Evolutionary conservation across 2,329 filamentous ascomycete genomes (phyloP).

Genomic region (Xylariaceae sp.): DNA sequence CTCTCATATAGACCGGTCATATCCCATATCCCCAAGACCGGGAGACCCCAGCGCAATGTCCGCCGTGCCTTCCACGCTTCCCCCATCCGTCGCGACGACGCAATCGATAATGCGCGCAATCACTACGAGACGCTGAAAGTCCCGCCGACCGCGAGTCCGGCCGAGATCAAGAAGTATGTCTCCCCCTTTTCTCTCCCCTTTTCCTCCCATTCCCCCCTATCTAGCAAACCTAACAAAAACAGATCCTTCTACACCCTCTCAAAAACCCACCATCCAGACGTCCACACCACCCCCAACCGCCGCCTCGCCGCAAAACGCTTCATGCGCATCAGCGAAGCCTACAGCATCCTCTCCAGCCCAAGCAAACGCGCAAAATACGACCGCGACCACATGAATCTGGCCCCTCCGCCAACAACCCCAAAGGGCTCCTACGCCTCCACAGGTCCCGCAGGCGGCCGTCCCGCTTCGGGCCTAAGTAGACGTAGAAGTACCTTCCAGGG

Average conservation of each 20-base stretch:
- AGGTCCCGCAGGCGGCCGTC: constrained; percentile 64
- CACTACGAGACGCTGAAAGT: constrained; percentile 82
- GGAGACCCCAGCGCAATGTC: background rate
- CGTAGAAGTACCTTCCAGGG: constrained; percentile 73
- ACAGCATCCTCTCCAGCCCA: constrained; percentile 66
- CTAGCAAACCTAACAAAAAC: background rate
- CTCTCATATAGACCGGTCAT: background rate
- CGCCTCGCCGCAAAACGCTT: constrained; percentile 68
- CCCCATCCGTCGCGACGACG: constrained; percentile 31
- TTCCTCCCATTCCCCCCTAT: background rate
- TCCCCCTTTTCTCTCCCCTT: background rate
- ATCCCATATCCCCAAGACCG: background rate
- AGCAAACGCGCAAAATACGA: constrained; percentile 78
- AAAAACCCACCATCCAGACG: constrained; percentile 88
- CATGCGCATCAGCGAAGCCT: constrained; percentile 78
- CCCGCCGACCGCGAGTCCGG: constrained; percentile 59
- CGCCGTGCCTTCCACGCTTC: constrained; percentile 42
- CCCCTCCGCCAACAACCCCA: constrained; percentile 28
- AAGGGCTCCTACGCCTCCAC: constrained; percentile 48
- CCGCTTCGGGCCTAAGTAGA: constrained; percentile 74
- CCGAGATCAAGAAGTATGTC: constrained; percentile 76
- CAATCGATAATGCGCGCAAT: constrained; percentile 42
- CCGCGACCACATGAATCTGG: constrained; percentile 52
- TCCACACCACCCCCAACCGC: constrained; percentile 52
- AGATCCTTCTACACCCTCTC: constrained; percentile 85